phyloP scores from a whole-genome alignment of 192 early-diverging fungal genomes.

The Mortierella antarctica region DNA sequence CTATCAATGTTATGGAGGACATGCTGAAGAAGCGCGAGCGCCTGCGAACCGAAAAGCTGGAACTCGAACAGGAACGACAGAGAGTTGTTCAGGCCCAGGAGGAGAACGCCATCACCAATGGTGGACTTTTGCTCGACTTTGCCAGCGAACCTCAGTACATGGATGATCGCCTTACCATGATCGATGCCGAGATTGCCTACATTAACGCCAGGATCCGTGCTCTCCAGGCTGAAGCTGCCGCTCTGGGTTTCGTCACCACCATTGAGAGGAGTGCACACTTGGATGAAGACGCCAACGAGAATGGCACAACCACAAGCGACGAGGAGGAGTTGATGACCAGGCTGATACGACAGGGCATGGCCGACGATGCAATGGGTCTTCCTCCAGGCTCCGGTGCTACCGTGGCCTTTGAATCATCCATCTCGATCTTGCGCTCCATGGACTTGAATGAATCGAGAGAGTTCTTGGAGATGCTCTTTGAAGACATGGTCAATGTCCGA shows the following conservation, averaged over 20 bases:
- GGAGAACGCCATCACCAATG: conserved; percentile 36
- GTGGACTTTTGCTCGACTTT: conserved; percentile 44
- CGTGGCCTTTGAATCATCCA: conserved; percentile 60
- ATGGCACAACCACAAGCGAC: conserved; percentile 24
- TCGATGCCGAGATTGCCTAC: conserved; percentile 69
- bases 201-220: conserved; percentile 63
- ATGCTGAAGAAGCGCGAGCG: conserved; percentile 60
- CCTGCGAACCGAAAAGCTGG: conserved; percentile 59
- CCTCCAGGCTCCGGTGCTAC: conserved; percentile 57
- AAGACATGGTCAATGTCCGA: conserved; percentile 66
- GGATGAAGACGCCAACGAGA: conserved; percentile 12
- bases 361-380: conserved; percentile 50
- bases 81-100: conserved; percentile 55
- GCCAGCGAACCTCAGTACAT: conserved; percentile 57
- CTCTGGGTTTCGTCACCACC: conserved; percentile 34
- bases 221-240: conserved; percentile 63
- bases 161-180: conserved; percentile 67
- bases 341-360: conserved; percentile 44
- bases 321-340: conserved; percentile 48
- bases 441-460: conserved; percentile 60
- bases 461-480: conserved; percentile 65
- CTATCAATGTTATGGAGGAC: conserved; percentile 64
- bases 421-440: conserved; percentile 61
- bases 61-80: conserved; percentile 61
- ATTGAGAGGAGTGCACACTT: conserved; percentile 24